Base-by-base conservation (phyloP, 1,284 basidiomycete genomes). In the Ceratobasidium sp. region DNA sequence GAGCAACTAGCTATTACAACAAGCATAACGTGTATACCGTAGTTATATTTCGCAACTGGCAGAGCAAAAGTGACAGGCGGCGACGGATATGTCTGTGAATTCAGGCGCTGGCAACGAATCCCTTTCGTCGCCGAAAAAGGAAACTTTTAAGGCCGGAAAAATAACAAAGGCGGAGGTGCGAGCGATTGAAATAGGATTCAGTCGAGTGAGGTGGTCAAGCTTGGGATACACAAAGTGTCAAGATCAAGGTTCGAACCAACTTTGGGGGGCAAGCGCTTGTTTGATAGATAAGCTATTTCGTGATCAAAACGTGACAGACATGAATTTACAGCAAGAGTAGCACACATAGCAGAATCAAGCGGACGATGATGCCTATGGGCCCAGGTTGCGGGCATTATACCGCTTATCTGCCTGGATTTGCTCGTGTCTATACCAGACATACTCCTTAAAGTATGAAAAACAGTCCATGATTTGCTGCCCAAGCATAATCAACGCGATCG, bases 401-500 rank as follows among this genome's bases (percentile, higher is more conserved):
- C 18, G 46, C 46, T 28, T 51, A 2, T 53, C 23, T 39, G 0
- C 3, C 42, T 51, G 33, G n/a, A 44, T 33, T 23, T 56, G 33
- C 26, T 15, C 18, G 18, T 56, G 44, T 44, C 39, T 66, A 3
- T 56, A 33, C 7, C n/a, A n/a, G 20, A 76, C 42, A 4, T 66
- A 63, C 26, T 76, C 49, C n/a, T 76, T 76, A 13, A 76, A 66
- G 39, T 76, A 76, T 1, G 73, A 60, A 12, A 39, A 42, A 23
- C 61, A 66, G n/a, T 76, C 73, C 73, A 76, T 76, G 39, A 76
- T 55, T 67, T 76, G 73, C n/a, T 76, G 73, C 15, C 63, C 73
- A 15, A 76, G 61, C 73, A 76, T 66, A 55, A 76, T 66, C 13
- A 76, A 26, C 12, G 61, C 73, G 42, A 66, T 26, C 7, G 61